These are phyloP conservation scores for Ziziphus jujuba DNA, from an alignment of 306 rosid genomes.

Conservation along the genomic window DNA sequence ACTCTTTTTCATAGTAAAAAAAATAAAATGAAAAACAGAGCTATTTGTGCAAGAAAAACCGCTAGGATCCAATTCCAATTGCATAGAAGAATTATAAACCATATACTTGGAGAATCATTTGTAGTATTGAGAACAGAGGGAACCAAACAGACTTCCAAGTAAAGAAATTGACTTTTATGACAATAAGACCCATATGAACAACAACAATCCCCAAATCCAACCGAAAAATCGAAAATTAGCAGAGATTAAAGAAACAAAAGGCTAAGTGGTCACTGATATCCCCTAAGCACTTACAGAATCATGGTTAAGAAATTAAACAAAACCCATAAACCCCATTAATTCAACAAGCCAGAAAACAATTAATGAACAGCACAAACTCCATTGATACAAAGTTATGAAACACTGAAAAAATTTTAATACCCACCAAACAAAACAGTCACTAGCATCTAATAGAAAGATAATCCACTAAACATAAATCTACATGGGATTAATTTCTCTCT, in stretches of 20 bases:
- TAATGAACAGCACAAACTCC: not conserved
- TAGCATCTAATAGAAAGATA: no score
- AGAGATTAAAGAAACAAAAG: constrained; percentile 6
- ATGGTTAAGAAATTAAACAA: no score
- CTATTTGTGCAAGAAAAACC: constrained; percentile 8
- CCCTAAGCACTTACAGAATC: not conserved
- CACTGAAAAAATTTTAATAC: no score
- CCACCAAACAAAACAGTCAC: no score
- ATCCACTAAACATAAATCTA: no score
- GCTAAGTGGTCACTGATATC: not conserved
- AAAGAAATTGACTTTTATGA: no score
- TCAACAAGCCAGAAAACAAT: not conserved
- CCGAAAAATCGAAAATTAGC: not conserved
- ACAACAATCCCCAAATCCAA: not conserved
- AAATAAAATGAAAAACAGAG: not conserved
- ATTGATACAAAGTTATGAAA: no score
- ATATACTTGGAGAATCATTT: not conserved
- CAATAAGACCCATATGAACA: constrained; percentile 1
- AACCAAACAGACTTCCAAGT: constrained; percentile 1
- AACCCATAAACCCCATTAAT: not conserved
- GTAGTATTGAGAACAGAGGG: not conserved
- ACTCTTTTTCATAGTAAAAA: no score
- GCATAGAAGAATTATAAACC: constrained; percentile 3
- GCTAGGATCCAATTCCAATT: constrained; percentile 2
- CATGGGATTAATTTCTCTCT: no score